Evolutionary conservation across 805 yeast genomes (phyloP), one percentile per base, ranked within the genome.

Genomic region (Kazachstania taianensis): DNA sequence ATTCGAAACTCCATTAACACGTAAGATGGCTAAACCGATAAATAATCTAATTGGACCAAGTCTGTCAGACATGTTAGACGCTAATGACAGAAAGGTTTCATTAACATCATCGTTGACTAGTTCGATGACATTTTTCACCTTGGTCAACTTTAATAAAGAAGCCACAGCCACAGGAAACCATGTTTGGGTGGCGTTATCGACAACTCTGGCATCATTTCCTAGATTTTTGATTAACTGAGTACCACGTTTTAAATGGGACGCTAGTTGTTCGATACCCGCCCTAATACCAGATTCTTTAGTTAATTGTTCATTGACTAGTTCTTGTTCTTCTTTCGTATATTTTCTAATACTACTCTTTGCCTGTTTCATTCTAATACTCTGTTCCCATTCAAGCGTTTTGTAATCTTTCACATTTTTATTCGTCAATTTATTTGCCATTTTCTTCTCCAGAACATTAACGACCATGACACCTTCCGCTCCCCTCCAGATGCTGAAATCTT

Each of bases 321-420:
- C 62, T 42, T 75, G 81, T 41, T 92, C 94, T 50, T 87, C 96
- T 44, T 75, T 79, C 3, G 94, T 69, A 28, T 78, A 63, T 50
- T 81, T 81, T 57, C 70, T 77, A 9, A 36, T 40, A 50, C n/a
- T 52, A 46, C 42, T 70, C 36, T 67, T 66, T 1, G 80, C 77
- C 25, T 86, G 65, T 50, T 85, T 89, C 43, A 75, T 75, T 48
- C 89, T 74, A 22, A 92, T 70, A 35, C 72, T 72, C 46, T 79
- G 86, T 53, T 92, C 98, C 97, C 97, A 89, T 55, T 83, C 76
- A 40, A 72, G 62, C 2, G 87, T 81, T 48, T 81, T 94, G 48
- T 84, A 84, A 49, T 86, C 95, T 52, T 78, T 86, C 1, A 83
- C 63, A 53, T 83, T 83, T 53, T 81, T 83, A 51, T 74, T 73